phyloP scores from a whole-genome alignment of 2,329 filamentous ascomycete genomes.

The Colletotrichum lupini region DNA sequence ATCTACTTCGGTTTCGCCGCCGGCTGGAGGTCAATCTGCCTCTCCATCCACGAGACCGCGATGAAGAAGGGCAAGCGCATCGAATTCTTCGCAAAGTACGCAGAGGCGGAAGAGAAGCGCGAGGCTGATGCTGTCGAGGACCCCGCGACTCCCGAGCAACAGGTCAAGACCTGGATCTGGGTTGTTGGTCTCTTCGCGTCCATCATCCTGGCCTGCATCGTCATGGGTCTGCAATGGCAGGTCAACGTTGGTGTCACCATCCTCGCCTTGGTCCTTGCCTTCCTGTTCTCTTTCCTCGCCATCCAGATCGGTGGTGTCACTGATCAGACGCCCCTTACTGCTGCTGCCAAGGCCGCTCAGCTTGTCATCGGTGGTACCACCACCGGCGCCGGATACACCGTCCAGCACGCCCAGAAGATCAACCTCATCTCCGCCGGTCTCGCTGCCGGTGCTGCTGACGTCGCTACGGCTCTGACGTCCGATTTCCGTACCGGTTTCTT shows the following conservation, averaged over 20 bases:
- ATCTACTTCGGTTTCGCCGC: constrained; percentile 49
- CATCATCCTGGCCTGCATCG: constrained; percentile 63
- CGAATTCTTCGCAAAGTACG: constrained; percentile 48
- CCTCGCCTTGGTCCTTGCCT: constrained; percentile 65
- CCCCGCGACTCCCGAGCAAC: constrained; percentile 53
- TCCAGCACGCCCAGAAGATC: constrained; percentile 63
- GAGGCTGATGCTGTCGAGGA: constrained; percentile 51
- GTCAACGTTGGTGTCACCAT: constrained; percentile 68
- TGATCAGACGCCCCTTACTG: constrained; percentile 73
- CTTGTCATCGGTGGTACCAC: constrained; percentile 70
- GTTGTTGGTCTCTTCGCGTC: constrained; percentile 56
- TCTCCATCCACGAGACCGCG: constrained; percentile 44
- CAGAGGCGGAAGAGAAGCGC: constrained; percentile 46
- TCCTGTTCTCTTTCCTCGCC: constrained; percentile 71
- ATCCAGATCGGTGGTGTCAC: constrained; percentile 71
- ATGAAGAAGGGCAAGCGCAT: constrained; percentile 45
- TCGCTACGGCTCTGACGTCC: constrained; percentile 59
- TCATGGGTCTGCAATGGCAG: constrained; percentile 62
- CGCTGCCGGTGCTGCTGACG: constrained; percentile 58
- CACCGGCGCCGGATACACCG: constrained; percentile 57
- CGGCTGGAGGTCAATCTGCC: constrained; percentile 44
- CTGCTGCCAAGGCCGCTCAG: constrained; percentile 75
- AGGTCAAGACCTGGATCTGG: constrained; percentile 67
- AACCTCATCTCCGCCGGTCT: constrained; percentile 68
- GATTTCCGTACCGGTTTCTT: constrained; percentile 73